Evolutionary conservation across 2,329 filamentous ascomycete genomes (phyloP), one percentile per base, ranked within the genome.

Genomic region (Cadophora sp.): DNA sequence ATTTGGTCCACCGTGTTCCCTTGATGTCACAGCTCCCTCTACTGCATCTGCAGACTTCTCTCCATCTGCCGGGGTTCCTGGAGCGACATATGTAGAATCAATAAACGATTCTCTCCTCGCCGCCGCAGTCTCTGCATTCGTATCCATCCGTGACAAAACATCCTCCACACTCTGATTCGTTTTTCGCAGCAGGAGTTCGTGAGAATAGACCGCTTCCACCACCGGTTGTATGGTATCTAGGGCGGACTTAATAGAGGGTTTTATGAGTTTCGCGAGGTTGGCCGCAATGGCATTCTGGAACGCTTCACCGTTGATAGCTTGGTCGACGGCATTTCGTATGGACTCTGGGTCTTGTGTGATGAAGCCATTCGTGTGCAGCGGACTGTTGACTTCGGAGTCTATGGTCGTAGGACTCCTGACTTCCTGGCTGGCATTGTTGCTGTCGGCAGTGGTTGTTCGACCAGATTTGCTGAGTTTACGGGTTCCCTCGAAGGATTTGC

Each of bases 191-290:
- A 77, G 66, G 14, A 76, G 47, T 58, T 77, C 74, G 66, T 77
- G 76, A 3, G 69, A 65, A 55, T 76, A 76, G n/a, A 77, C 76
- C 3, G 75, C 72, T 67, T 77, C 75, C 18, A 77, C 74, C 30
- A 77, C 67, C 11, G 76, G 76, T 41, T 77, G 75, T 33, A 77
- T 72, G 1, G 75, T 77, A 64, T 77, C 76, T 11, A 77, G 65
- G 13, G 76, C 76, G 30, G 69, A 68, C 60, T 75, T 76, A 41
- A 77, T 77, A 0, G 73, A 71, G 8, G 76, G 76, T 53, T 76
- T 74, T 14, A 77, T 72, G 20, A 77, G 53, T 41, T 70, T 68
- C 2, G 75, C 75, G 30, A 77, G 65, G 51, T 76, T 75, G 11
- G 71, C 70, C 9, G 76, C 75, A 53, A 77, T 76, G 16, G 74